These are phyloP conservation scores for Tothia fuscella DNA, from an alignment of 2,329 filamentous ascomycete species.

Conservation along the genomic window DNA sequence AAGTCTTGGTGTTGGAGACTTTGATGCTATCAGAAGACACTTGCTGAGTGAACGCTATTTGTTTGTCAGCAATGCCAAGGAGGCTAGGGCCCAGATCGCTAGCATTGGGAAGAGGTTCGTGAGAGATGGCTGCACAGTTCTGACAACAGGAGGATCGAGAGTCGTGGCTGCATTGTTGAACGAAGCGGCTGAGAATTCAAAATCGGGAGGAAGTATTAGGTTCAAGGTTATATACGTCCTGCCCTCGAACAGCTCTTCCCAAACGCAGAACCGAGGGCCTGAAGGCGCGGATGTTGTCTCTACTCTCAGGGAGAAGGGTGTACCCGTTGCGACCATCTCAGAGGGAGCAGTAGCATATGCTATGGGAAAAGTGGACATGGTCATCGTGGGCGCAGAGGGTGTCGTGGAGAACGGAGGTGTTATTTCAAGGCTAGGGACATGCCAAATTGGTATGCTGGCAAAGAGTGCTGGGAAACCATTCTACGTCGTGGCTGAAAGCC, in stretches of 20 bases:
- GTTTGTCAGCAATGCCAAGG: constrained; percentile 79
- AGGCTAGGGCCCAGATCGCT: constrained; percentile 72
- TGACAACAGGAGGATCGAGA: constrained; percentile 80
- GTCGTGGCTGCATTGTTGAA: constrained; percentile 69
- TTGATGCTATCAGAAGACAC: constrained; percentile 72
- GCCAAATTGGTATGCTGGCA: constrained; percentile 75
- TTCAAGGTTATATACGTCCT: constrained; percentile 72
- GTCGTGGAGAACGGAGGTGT: constrained; percentile 92
- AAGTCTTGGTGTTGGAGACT: constrained; percentile 47
- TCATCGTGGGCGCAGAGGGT: constrained; percentile 61
- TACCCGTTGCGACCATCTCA: constrained; percentile 73
- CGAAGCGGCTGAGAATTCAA: constrained; percentile 61
- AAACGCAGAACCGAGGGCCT: constrained; percentile 14
- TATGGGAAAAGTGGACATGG: constrained; percentile 59
- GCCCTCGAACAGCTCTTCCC: constrained; percentile 15
- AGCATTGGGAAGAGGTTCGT: constrained; percentile 68
- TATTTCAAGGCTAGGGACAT: constrained; percentile 75
- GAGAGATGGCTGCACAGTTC: constrained; percentile 63
- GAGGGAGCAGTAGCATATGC: constrained; percentile 68
- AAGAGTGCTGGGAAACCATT: constrained; percentile 63
- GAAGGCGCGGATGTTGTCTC: constrained; percentile 63
- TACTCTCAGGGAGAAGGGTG: constrained; percentile 57
- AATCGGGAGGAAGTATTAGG: constrained; percentile 46
- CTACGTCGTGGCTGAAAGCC: constrained; percentile 86
- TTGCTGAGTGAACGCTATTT: constrained; percentile 74